phyloP scores from a whole-genome alignment of 2,329 filamentous ascomycete species.

The Cytospora piceae region DNA sequence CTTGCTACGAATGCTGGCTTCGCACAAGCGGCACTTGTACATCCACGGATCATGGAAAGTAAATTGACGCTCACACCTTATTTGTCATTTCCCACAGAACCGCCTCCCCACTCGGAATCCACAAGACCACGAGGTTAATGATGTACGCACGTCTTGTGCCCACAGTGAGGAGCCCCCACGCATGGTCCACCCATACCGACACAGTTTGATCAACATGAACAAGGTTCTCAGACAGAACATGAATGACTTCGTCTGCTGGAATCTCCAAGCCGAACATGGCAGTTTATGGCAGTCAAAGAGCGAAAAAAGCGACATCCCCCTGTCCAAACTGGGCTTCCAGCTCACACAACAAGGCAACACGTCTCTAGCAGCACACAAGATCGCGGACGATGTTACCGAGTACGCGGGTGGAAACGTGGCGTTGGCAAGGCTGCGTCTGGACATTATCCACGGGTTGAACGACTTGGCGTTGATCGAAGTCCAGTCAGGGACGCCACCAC shows the following conservation, averaged over 20 bases:
- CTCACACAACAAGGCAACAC: not conserved
- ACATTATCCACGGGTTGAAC: not conserved
- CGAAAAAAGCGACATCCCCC: not conserved
- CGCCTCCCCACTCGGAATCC: too few species aligned
- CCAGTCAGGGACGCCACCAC: not conserved
- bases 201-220: not conserved
- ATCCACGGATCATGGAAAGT: too few species aligned
- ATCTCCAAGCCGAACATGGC: not conserved
- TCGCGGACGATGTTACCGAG: not conserved
- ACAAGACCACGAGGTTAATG: not conserved
- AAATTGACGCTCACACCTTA: too few species aligned
- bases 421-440: not conserved
- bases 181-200: not conserved
- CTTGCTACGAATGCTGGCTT: not conserved
- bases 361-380: not conserved
- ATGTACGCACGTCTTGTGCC: not conserved
- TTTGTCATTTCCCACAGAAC: too few species aligned
- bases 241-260: not conserved
- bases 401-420: not conserved
- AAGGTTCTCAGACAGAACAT: not conserved
- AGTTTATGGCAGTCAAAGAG: not conserved
- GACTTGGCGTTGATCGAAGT: not conserved
- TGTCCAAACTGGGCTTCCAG: not conserved
- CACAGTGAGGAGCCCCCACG: not conserved
- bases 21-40: too few species aligned